phyloP scores from a whole-genome alignment of 2,329 filamentous ascomycete genomes.

The Gnomoniopsis sp. region DNA sequence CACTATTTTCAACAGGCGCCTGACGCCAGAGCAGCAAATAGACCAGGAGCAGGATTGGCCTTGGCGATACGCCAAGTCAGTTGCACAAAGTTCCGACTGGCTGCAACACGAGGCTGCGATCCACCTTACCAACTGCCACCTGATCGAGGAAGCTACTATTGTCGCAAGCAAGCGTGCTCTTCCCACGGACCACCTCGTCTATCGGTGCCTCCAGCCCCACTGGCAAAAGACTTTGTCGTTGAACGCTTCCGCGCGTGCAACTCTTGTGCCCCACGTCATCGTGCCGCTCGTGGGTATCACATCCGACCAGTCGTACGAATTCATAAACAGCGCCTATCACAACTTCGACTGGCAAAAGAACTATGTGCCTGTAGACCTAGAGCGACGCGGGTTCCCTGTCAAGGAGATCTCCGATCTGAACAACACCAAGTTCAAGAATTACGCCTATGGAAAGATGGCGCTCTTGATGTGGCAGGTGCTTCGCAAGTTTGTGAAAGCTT shows the following conservation, averaged over 20 bases:
- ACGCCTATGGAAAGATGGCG: conserved; percentile 45
- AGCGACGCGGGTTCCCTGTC: conserved; percentile 38
- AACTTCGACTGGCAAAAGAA: conserved; percentile 40
- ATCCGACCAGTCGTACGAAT: conserved; percentile 32
- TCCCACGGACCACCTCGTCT: conserved; percentile 39
- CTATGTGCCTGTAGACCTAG: conserved; percentile 44
- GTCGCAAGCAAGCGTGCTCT: conserved; percentile 41
- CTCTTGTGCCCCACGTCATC: conserved; percentile 42
- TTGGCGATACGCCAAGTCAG: conserved; percentile 51
- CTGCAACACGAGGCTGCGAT: conserved; percentile 43
- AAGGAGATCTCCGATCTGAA: conserved; percentile 30
- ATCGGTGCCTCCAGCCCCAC: conserved; percentile 40
- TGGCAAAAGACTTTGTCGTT: conserved; percentile 49
- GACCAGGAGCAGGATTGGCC: conserved; percentile 43
- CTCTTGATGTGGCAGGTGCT: conserved; percentile 40
- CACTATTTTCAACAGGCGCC: conserved; percentile 45
- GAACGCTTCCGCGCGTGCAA: conserved; percentile 42
- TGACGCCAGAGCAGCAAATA: conserved; percentile 28
- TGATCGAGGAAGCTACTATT: conserved; percentile 47
- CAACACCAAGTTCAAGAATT: conserved; percentile 38
- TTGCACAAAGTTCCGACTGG: conserved; percentile 46
- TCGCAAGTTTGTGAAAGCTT: conserved; percentile 36
- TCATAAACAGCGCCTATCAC: conserved; percentile 37
- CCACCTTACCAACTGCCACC: conserved; percentile 42
- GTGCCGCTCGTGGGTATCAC: conserved; percentile 38